Evolutionary conservation across 1,284 basidiomycete genomes (phyloP).

Genomic region (Flammula alnicola): DNA sequence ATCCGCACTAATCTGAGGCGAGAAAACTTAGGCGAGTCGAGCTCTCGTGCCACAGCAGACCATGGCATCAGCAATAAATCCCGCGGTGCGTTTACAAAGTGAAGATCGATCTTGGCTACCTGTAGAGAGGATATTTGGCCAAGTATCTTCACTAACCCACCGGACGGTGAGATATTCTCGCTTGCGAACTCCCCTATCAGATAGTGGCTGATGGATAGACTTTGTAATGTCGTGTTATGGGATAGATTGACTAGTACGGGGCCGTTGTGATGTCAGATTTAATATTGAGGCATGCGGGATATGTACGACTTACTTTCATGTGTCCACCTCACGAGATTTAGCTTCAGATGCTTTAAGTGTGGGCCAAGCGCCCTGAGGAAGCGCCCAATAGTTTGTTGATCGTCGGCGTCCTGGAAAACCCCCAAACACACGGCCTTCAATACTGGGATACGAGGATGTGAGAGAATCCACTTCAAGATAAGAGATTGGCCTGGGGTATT

Average conservation of each 20-base stretch:
- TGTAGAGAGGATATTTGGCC: background rate
- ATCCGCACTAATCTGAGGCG: slow-evolving; percentile 1
- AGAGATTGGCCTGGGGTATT: slow-evolving; percentile 8
- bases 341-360: slow-evolving; percentile 3
- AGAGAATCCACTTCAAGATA: slow-evolving; percentile 5
- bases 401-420: background rate
- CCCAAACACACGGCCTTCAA: slow-evolving; percentile 2
- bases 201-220: slow-evolving; percentile 10
- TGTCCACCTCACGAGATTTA: slow-evolving; percentile 4
- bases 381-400: background rate
- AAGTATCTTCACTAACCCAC: slow-evolving; percentile 5
- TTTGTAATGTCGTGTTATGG: slow-evolving; percentile 3
- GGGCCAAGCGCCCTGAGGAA: slow-evolving; percentile 8
- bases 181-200: slow-evolving; percentile 7
- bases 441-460: background rate
- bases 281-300: background rate
- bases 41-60: slow-evolving; percentile 1
- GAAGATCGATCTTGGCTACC: slow-evolving; percentile 1
- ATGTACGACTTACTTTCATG: background rate
- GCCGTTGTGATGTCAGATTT: background rate
- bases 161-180: slow-evolving; percentile 1
- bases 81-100: slow-evolving; percentile 10
- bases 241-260: slow-evolving; percentile 1
- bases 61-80: slow-evolving; percentile 10
- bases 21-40: slow-evolving; percentile 2